Evolutionary conservation across 495 filamentous ascomycete species (phyloP), one percentile per base, ranked within the genome.

Genomic region (Diplogelasinospora grovesii): DNA sequence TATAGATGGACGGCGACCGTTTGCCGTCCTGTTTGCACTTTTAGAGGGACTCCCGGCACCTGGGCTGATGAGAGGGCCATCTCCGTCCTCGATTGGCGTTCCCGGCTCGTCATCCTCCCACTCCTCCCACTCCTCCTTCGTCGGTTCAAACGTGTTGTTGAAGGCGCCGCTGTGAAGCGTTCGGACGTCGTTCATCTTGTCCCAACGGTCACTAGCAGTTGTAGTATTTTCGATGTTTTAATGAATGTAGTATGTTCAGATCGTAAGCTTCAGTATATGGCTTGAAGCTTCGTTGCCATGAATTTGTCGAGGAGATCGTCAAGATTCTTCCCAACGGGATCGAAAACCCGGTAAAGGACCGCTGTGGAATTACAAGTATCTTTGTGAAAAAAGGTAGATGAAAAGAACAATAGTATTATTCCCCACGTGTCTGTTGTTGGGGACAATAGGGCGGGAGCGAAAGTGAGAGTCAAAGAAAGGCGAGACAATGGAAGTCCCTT

Each of bases 41-140:
- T 19, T 43, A 34, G n/a, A 36, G 30, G 48, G 16, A 32, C 33
- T 37, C 18, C 52, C 48, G 28, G 39, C 27, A 28, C 41, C 37
- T 20, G 49, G 27, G 26, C 53, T 40, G 9, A 64, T 46, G 16
- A 64, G 60, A 36, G 50, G 50, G 8, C 44, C 49, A 31, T 58
- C 48, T 14, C 49, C 39, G 13, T 43, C 24, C 3, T 27, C 40
- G n/a, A 53, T 45, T 9, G 50, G 60, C 1, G 52, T 57, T 9
- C 56, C 22, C 13, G 55, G 50, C 33, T 66, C 61, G 23, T 69
- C 61, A 11, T 62, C 61, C 11, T 65, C 61, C 53, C 66, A 70
- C 34, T 73, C 69, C 43, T 73, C 69, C 69, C 69, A 72, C 13
- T 70, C 68, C 14, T 69, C 65, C 45, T 45, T 59, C 23, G 28